These are phyloP conservation scores for Mycena venus DNA, from an alignment of 768 basidiomycete species.

Conservation along the genomic window DNA sequence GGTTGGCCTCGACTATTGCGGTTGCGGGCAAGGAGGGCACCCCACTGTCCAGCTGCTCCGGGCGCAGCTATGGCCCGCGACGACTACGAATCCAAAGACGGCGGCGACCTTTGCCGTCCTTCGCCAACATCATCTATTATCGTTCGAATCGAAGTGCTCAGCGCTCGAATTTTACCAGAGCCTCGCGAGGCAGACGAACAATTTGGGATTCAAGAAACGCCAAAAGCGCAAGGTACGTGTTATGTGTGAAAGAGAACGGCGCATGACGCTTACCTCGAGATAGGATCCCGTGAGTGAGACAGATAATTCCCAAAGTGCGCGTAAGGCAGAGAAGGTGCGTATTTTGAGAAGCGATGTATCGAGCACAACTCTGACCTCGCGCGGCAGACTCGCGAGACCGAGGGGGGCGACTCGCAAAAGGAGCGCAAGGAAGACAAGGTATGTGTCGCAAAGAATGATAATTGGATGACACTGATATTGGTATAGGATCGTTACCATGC, in stretches of 20 bases:
- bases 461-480: not conserved
- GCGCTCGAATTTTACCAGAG: constrained; percentile 35
- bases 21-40: not conserved
- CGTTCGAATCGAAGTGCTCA: constrained; percentile 2
- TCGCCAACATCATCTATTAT: not conserved
- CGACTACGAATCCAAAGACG: not conserved
- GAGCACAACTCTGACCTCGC: no score
- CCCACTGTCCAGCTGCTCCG: not conserved
- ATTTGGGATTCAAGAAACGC: not conserved
- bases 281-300: no score
- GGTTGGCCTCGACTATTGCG: not conserved
- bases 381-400: no score
- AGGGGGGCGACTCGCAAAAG: no score
- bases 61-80: not conserved
- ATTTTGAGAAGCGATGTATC: no score
- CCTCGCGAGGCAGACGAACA: constrained; percentile 20
- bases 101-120: not conserved
- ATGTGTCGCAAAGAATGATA: no score
- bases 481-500: not conserved
- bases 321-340: no score
- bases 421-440: no score
- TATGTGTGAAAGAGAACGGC: no score
- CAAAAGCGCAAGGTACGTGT: not conserved
- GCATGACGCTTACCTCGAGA: no score
- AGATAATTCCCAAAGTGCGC: no score